Conservation (phyloP, 805 yeast species). For the Teunomyces gatunensis region DNA sequence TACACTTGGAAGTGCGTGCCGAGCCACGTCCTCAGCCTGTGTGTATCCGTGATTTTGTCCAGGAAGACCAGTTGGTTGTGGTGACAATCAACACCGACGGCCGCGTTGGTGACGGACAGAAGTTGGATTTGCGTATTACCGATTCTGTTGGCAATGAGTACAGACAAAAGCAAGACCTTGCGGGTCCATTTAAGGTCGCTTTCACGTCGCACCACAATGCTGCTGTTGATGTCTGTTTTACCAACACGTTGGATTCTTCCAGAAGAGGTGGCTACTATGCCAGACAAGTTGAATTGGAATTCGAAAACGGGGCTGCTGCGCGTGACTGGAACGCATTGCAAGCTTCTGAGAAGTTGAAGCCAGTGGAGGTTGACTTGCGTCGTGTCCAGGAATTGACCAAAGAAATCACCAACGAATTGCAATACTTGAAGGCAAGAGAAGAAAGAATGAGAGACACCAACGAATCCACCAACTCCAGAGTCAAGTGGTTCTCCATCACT, state of each 20-base stretch:
- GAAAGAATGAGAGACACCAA: conserved; percentile 93
- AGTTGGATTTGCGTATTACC: conserved; percentile 59
- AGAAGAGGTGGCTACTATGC: conserved; percentile 29
- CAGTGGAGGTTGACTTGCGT: conserved; percentile 86
- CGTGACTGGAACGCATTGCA: conserved; percentile 97
- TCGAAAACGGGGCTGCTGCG: conserved; percentile 95
- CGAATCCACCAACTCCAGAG: conserved; percentile 93
- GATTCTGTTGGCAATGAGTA: conserved; percentile 86
- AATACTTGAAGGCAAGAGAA: conserved; percentile 83
- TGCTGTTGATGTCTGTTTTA: conserved; percentile 90
- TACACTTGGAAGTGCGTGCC: conserved; percentile 56
- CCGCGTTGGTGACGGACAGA: conserved; percentile 81
- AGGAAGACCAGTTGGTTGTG: conserved; percentile 82
- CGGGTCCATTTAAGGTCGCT: conserved; percentile 69
- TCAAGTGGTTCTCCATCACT: conserved; percentile 76
- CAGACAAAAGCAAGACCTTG: conserved; percentile 69
- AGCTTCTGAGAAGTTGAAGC: conserved; percentile 89
- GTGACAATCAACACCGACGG: conserved; percentile 78
- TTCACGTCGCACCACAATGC: conserved; percentile 82
- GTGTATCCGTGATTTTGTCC: conserved; percentile 90
- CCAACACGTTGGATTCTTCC: conserved; percentile 43
- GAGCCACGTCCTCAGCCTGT: conserved; percentile 51
- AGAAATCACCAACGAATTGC: conserved; percentile 77
- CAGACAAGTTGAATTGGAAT: conserved; percentile 83
- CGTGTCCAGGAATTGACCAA: conserved; percentile 81